Evolutionary conservation across 2,329 filamentous ascomycete species (phyloP).

Genomic region (Fusarium austroafricanum): DNA sequence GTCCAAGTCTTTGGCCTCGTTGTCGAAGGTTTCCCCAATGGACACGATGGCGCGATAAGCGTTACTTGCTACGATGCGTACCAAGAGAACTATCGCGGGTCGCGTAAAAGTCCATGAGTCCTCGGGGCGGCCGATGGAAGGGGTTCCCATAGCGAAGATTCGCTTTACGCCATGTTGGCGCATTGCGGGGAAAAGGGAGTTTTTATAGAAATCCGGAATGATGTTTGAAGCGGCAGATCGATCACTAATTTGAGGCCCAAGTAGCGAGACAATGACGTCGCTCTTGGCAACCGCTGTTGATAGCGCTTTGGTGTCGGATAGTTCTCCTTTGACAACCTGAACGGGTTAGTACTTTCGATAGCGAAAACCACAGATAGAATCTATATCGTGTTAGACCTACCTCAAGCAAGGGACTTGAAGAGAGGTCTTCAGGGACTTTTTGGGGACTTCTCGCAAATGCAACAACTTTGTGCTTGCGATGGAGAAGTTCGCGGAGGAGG

Average conservation of each 20-base stretch:
- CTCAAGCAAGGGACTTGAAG: conserved; percentile 2
- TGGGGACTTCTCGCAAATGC: conserved; percentile 28
- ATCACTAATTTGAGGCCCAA: conserved; percentile 12
- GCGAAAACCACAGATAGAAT: no score
- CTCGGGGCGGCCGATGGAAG: conserved; percentile 43
- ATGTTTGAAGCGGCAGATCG: neutral
- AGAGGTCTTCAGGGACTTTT: conserved; percentile 18
- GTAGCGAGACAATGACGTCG: conserved; percentile 19
- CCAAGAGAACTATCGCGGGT: conserved; percentile 15
- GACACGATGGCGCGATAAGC: conserved; percentile 39
- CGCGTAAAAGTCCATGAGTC: conserved; percentile 39
- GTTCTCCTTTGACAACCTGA: conserved; percentile 9
- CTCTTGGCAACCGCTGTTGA: conserved; percentile 4
- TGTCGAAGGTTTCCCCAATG: conserved; percentile 39
- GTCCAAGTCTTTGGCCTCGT: conserved; percentile 40
- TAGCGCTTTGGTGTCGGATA: neutral
- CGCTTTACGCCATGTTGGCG: conserved; percentile 32
- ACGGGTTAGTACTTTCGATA: neutral
- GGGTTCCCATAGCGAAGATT: conserved; percentile 51
- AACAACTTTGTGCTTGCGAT: conserved; percentile 43
- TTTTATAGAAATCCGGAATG: conserved; percentile 9
- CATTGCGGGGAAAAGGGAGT: conserved; percentile 21
- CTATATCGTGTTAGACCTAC: neutral
- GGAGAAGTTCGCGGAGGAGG: conserved; percentile 46
- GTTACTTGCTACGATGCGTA: conserved; percentile 17